Evolutionary conservation across 1,139 yeast genomes (phyloP).

Genomic region (Scheffersomyces insectosa): DNA sequence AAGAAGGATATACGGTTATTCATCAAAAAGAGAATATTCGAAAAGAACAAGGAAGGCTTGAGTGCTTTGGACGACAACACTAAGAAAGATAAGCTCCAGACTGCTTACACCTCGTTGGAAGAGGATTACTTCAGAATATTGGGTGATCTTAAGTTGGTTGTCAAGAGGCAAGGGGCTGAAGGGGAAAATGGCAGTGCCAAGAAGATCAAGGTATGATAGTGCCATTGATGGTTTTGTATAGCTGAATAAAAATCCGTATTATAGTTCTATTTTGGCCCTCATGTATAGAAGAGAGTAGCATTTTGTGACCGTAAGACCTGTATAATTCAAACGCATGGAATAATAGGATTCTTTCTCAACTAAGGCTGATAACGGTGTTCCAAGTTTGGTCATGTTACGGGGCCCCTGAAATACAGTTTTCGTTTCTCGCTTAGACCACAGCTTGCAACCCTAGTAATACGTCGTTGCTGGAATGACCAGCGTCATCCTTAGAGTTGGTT

Average conservation of each 20-base stretch:
- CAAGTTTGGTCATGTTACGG: too few relatives aligned
- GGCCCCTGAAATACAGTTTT: too few relatives aligned
- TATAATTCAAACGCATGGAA: too few relatives aligned
- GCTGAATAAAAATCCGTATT: not conserved
- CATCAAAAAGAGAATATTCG: constrained; percentile 71
- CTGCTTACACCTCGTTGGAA: constrained; percentile 67
- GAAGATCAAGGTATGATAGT: constrained; percentile 2
- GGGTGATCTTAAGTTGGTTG: constrained; percentile 30
- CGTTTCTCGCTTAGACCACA: too few relatives aligned
- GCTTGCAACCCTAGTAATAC: too few relatives aligned
- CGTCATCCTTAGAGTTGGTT: too few relatives aligned
- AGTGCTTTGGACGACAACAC: constrained; percentile 62
- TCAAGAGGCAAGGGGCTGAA: constrained; percentile 13
- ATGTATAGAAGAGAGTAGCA: too few relatives aligned
- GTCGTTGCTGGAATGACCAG: too few relatives aligned
- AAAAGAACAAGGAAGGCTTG: constrained; percentile 79
- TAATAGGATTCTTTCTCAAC: too few relatives aligned
- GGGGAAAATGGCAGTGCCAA: constrained; percentile 3
- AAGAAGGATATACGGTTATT: constrained; percentile 51
- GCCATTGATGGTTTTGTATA: not conserved
- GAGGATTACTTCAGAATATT: constrained; percentile 68
- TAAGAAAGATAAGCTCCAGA: constrained; percentile 67
- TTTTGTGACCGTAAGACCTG: too few relatives aligned
- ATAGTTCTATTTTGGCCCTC: not conserved
- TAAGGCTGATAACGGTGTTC: too few relatives aligned